These are phyloP conservation scores for Malus hybrid DNA, from an alignment of 331 rosid species.

Conservation along the genomic window DNA sequence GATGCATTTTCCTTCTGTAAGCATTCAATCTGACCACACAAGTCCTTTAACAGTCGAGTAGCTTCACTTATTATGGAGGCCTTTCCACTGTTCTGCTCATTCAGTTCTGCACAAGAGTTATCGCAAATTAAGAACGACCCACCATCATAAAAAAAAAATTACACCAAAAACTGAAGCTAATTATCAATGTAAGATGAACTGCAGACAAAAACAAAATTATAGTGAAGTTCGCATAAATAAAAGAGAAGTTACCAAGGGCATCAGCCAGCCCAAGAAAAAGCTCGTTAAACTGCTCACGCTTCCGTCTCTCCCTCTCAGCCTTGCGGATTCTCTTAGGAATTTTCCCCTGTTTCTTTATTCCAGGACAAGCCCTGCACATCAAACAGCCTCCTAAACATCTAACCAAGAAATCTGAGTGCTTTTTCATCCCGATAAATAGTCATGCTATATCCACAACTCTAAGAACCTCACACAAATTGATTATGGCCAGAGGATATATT, in stretches of 20 bases:
- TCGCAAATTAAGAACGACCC: not conserved
- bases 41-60: conserved; percentile 65
- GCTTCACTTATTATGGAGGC: conserved; percentile 68
- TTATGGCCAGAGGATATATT: not conserved
- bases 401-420: conserved; percentile 9
- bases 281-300: conserved; percentile 84
- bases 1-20: conserved; percentile 65
- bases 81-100: conserved; percentile 77
- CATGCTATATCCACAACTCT: not conserved
- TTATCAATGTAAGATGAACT: not conserved
- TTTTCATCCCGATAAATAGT: conserved; percentile 5
- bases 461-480: not conserved
- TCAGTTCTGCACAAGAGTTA: conserved; percentile 37
- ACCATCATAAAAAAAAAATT: conserved; percentile 1
- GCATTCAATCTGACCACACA: conserved; percentile 57
- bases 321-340: conserved; percentile 77
- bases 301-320: conserved; percentile 90
- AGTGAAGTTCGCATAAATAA: not conserved
- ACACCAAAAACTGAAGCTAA: not conserved
- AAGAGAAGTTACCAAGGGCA: conserved; percentile 55
- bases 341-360: conserved; percentile 45
- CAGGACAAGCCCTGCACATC: conserved; percentile 43
- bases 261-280: conserved; percentile 73
- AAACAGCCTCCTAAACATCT: conserved; percentile 15
- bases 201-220: not conserved